These are phyloP conservation scores for Neoscytalidium dimidiatum DNA, from an alignment of 2,329 filamentous ascomycete species.

Conservation along the genomic window DNA sequence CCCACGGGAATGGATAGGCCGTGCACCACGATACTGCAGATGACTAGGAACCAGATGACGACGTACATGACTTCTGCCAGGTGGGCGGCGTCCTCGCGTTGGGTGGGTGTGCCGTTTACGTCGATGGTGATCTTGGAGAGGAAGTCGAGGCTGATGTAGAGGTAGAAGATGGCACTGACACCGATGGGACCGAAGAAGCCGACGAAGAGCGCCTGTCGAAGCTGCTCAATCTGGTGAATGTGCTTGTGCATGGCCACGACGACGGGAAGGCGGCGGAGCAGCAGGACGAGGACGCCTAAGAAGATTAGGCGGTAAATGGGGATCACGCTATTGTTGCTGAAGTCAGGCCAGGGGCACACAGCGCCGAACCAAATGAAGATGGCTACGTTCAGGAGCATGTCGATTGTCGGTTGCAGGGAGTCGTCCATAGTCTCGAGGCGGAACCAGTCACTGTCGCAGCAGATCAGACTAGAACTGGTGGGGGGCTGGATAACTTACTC, in stretches of 20 bases:
- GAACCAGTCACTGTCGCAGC: conserved; percentile 71
- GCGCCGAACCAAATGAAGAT: conserved; percentile 93
- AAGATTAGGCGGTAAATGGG: conserved; percentile 72
- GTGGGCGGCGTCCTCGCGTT: conserved; percentile 65
- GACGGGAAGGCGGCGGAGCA: conserved; percentile 76
- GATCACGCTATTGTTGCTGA: conserved; percentile 68
- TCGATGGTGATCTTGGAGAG: conserved; percentile 61
- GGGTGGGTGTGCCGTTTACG: conserved; percentile 43
- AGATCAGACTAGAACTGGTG: conserved; percentile 7
- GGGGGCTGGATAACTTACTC: conserved; percentile 53
- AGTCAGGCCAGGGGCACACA: conserved; percentile 76
- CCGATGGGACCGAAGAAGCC: conserved; percentile 94
- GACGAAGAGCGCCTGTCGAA: conserved; percentile 77
- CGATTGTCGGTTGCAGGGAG: conserved; percentile 88
- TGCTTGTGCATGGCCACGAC: conserved; percentile 71
- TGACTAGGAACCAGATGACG: conserved; percentile 82
- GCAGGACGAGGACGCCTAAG: conserved; percentile 73
- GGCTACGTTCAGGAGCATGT: conserved; percentile 88
- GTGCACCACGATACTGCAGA: conserved; percentile 80
- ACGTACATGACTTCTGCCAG: conserved; percentile 68
- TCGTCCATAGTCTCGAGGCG: conserved; percentile 85
- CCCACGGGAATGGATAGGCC: conserved; percentile 78
- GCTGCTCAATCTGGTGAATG: conserved; percentile 77
- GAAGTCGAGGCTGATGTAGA: conserved; percentile 80
- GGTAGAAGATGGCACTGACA: conserved; percentile 86